Evolutionary conservation across 2,329 filamentous ascomycete species (phyloP), one percentile per base, ranked within the genome.

Genomic region (Neoascochyta sp.): DNA sequence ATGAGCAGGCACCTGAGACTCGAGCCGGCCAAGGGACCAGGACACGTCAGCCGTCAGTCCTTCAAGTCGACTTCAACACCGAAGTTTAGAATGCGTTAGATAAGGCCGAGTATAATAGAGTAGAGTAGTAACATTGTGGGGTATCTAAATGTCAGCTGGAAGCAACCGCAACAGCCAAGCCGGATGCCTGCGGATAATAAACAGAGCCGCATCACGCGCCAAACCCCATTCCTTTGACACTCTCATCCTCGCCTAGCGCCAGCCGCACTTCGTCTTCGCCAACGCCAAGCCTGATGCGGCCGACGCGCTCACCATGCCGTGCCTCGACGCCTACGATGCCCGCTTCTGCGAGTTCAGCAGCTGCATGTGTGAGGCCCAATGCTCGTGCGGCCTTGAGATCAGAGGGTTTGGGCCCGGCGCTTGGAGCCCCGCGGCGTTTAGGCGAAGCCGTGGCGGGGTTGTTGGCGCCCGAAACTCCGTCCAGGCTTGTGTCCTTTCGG

Each of bases 201-300:
- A 19, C 22, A 29, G 28, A 22, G 28, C 19, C 13, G 23, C 29
- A 33, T 49, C 35, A 52, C 7, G 43, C 29, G 25, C 43, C 47
- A 21, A 52, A 49, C 16, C 86, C 86, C 53, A 95, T 69, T 21
- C 83, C 81, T 62, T 81, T 88, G 32, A 93, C 81, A 56, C 95
- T 87, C 6, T 77, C 78, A 66, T 98, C 92, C 45, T 95, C 89
- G 37, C 83, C 80, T 47, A 96, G 80, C 16, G 90, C 92, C 57
- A 87, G 76, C 57, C 83, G 83, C 16, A 98, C 79, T 64, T 98
- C 90, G 53, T 96, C 90, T 38, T 95, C 86, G 9, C 86, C 84
- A 45, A 96, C 81, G 13, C 86, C 80, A 34, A 98, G 70, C 34
- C 90, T 75, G 22, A 98, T 77, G 62, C 93, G 89, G 34, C 87